Base-by-base conservation (phyloP, 2,329 filamentous ascomycete genomes). In the Pseudogymnoascus sp. region DNA sequence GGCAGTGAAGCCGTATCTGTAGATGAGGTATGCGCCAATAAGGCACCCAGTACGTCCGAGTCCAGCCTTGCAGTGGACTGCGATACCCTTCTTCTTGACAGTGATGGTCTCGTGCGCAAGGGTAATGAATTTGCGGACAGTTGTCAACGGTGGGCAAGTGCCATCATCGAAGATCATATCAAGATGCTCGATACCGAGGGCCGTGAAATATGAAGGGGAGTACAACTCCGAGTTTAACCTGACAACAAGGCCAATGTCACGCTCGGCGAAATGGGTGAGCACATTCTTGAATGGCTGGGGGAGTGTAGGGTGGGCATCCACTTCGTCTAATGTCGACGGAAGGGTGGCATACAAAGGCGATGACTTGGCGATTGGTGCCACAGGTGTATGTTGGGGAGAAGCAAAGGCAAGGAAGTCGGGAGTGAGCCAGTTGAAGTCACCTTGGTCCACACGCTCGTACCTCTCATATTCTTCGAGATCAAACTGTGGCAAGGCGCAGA, bases 101-200 rank as follows among this genome's bases (percentile, higher is more conserved):
- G 87, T 92, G 71, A 99, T 99, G 76, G 89, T 96, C 72, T 96
- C 89, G 71, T 97, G 94, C 1, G 94, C 92, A 63, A 99, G 81
- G 67, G 90, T 90, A 74, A 99, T 93, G 73, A 99, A 99, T 72
- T 92, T 92, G 67, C 90, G 86, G 29, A 99, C 94, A n/a, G 92
- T 87, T 15, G 84, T 84, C 60, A 99, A 79, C 1, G 91, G 86
- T 21, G 94, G 94, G 74, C 94, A 99, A 3, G 94, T 99, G 66
- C 94, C 94, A 69, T 99, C 94, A 71, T 97, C 94, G 71, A 99
- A 99, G 71, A 99, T 97, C 94, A 99, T 99, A 77, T 99, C 94
- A 40, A 97, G 81, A 73, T 99, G 94, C 70, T 92, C 87, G 71
- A 99, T 97, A 31, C 93, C 93, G 60, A 99, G 81, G 3, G 92